Base-by-base conservation (phyloP, 345 rosid genomes). In the Citrus cavaleriei region DNA sequence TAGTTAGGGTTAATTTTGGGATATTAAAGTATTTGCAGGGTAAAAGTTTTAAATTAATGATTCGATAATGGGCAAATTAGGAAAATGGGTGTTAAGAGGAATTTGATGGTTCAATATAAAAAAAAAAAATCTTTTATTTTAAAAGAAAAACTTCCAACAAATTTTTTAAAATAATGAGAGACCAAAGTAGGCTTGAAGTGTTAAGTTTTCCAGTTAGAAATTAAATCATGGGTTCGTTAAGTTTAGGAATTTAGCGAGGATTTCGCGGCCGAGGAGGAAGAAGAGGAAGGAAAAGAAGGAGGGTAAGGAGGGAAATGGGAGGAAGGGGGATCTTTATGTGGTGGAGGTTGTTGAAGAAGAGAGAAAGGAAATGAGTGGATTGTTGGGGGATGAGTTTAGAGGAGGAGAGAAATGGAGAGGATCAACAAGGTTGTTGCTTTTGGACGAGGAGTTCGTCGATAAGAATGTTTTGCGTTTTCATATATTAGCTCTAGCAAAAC, bases 381-480 rank as follows among this genome's bases (percentile, higher is more conserved):
- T 95, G 74, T 69, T 95, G 0, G 98, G 97, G 79, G 88, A 90
- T 73, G 96, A 84, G 22, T 93, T 89, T 75, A 84, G 79, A 79
- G 88, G 89, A 67, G 83, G 88, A 76, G 83, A 79, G 82, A 87
- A 80, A 78, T 95, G 98, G 98, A 91, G 81, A 51, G 95, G 97
- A 25, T 85, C 98, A 2, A 95, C 98, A 40, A 92, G 98, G 77
- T 79, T 95, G 87, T 81, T 95, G 89, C 95, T 95, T 83, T 89
- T 93, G 85, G 98, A 93, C 82, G 96, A 95, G 86, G 84, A 81
- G 49, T 88, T 84, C 64, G 83, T 87, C 0, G 85, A 84, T 73
- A 90, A 85, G 75, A 77, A 78, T 72, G 77, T 46, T 19, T 62
- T 10, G 35, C 4, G 2, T 16, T 13, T 70, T 18, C 42, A 32